Percentiles rank a stretch among this genome's conserved stretches.
These are phyloP conservation scores for Paracoccidioides lutzii DNA, from an alignment of 2,329 filamentous ascomycete genomes.

Conservation along the genomic window DNA sequence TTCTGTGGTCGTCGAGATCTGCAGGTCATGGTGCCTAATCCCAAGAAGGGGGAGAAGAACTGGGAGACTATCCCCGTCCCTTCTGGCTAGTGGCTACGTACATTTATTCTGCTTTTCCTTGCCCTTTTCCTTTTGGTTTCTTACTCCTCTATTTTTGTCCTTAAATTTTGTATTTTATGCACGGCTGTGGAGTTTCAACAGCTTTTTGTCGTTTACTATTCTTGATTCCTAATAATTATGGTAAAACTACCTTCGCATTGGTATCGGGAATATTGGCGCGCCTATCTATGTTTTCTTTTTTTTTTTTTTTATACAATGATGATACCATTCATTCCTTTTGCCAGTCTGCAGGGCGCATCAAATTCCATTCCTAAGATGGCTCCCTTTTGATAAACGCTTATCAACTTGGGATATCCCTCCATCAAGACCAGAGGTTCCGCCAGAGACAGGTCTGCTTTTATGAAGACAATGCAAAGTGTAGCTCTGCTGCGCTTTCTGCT, in stretches of 20 bases:
- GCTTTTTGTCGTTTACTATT: not conserved
- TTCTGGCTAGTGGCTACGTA: slow-evolving; percentile 7
- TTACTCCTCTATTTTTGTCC: not conserved
- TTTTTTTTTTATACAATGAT: not conserved
- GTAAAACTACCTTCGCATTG: not conserved
- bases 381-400: not conserved
- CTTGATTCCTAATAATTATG: not conserved
- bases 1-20: slow-evolving; percentile 33
- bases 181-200: not conserved
- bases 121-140: too few species aligned
- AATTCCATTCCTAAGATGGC: not conserved
- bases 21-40: slow-evolving; percentile 33
- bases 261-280: not conserved
- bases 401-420: not conserved
- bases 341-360: not conserved
- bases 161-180: not conserved
- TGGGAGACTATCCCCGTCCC: slow-evolving; percentile 34
- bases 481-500: not conserved
- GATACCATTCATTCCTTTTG: not conserved
- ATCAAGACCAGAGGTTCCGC: not conserved
- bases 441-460: not conserved
- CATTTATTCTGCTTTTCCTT: not conserved
- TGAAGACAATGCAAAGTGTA: not conserved
- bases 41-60: slow-evolving; percentile 31
- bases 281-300: not conserved